These are phyloP conservation scores for Exophiala phaeomuriformis DNA, from an alignment of 2,329 filamentous ascomycete genomes.

Conservation along the genomic window DNA sequence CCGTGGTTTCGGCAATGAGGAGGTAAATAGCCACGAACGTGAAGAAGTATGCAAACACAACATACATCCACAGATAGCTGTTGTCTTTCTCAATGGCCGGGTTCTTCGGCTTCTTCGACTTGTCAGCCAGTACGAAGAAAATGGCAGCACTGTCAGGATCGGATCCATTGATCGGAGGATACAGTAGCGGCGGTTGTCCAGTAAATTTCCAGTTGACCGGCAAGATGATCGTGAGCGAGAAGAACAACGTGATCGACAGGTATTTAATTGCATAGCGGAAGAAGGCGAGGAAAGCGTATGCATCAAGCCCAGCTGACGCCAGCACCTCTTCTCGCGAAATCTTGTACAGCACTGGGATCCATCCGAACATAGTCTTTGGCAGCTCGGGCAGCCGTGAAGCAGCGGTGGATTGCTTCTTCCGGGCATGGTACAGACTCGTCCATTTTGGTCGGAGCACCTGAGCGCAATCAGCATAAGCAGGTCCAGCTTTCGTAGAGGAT, in stretches of 20 bases:
- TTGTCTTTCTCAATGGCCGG: constrained; percentile 32
- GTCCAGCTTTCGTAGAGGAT: background rate
- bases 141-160: constrained; percentile 6
- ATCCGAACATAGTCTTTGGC: constrained; percentile 79
- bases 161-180: constrained; percentile 21
- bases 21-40: constrained; percentile 73
- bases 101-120: constrained; percentile 26
- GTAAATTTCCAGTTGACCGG: constrained; percentile 71
- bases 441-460: constrained; percentile 83
- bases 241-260: constrained; percentile 69
- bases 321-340: constrained; percentile 87
- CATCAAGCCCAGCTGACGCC: constrained; percentile 83
- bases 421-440: constrained; percentile 81
- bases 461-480: constrained; percentile 3
- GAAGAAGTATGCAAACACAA: constrained; percentile 92
- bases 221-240: constrained; percentile 70
- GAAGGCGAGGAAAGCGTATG: constrained; percentile 90
- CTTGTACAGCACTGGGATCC: constrained; percentile 78
- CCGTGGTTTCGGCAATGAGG: constrained; percentile 73
- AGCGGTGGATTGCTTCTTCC: constrained; percentile 66
- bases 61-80: constrained; percentile 80
- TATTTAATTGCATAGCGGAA: constrained; percentile 93
- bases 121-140: constrained; percentile 27
- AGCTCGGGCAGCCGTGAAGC: constrained; percentile 65
- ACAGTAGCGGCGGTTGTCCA: constrained; percentile 33